Evolutionary conservation across 495 filamentous ascomycete species (phyloP), one percentile per base, ranked within the genome.

Genomic region (Neurospora sp.): DNA sequence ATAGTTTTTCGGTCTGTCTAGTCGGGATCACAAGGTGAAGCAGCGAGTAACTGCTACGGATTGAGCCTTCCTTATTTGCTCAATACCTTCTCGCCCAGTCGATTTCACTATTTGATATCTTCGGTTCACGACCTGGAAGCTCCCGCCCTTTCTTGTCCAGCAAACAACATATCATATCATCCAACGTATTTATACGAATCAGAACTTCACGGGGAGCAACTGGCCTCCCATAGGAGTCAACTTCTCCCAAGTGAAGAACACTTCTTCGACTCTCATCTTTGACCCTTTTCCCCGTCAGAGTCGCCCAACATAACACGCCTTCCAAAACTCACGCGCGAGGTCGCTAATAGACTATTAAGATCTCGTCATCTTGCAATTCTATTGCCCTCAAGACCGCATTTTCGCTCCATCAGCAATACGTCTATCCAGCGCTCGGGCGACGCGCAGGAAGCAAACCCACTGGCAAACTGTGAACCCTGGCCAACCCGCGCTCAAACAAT

Each of bases 401-500:
- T 8, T 37, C 53, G 53, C 53, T 65, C 3, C 27, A 8, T 65
- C 27, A 65, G 53, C 53, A 35, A 65, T 14, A 65, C 27, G 31
- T 65, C 53, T 18, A 8, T 65, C 53, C 53, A 65, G 53, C 53
- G 47, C 41, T 27, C 10, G 18, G 69, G 8, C 69, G 38, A 38
- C 35, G 39, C 68, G 70, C 72, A 70, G 39, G 53, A 71, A 61
- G 44, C 71, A 73, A 39, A 69, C 45, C 69, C 39, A 47, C 37
- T 10, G 0, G 7, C 73, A 65, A 65, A 65, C 27, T 12, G 12
- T 65, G 6, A 65, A 18, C 27, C 53, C 14, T 76, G 74, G 75
- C 70, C 73, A 68, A 39, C 68, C 35, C 73, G 44, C 39, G 39
- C 35, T n/a, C 44, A 73, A 61, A 40, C 74, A 7, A 94, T 94